Evolutionary conservation across 331 rosid species (phyloP).

Genomic region (Phaseolus coccineus): DNA sequence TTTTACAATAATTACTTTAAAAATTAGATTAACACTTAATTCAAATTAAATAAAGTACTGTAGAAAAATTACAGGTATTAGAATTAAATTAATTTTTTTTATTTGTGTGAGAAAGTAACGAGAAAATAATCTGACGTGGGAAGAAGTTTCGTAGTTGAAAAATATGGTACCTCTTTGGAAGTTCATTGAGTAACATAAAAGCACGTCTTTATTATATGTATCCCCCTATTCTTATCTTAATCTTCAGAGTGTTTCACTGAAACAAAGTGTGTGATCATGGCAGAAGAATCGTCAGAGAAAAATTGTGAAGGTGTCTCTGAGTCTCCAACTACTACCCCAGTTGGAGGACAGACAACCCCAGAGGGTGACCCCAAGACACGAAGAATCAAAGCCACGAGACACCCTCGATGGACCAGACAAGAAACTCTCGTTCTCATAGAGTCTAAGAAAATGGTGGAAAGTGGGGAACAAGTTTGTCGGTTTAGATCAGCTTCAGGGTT

Average conservation of each 20-base stretch:
- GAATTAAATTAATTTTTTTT: too few species aligned
- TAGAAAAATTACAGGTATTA: too few species aligned
- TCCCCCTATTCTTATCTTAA: slow-evolving; percentile 28
- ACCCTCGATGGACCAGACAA: slow-evolving; percentile 56
- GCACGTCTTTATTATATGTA: slow-evolving; percentile 31
- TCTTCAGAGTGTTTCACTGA: slow-evolving; percentile 10
- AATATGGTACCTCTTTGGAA: slow-evolving; percentile 43
- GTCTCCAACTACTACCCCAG: slow-evolving; percentile 37
- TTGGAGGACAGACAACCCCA: slow-evolving; percentile 26
- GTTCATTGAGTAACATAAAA: slow-evolving; percentile 33
- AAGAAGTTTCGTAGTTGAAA: slow-evolving; percentile 41
- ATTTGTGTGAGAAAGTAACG: slow-evolving; percentile 13
- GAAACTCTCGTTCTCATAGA: slow-evolving; percentile 60
- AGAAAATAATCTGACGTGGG: slow-evolving; percentile 28
- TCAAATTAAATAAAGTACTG: too few species aligned
- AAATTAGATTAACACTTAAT: too few species aligned
- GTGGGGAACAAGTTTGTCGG: slow-evolving; percentile 43
- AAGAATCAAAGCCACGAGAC: slow-evolving; percentile 51
- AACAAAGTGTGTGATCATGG: slow-evolving; percentile 34
- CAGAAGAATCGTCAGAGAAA: slow-evolving; percentile 43
- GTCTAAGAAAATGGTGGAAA: slow-evolving; percentile 57
- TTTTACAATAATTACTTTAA: too few species aligned
- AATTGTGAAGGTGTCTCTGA: slow-evolving; percentile 26
- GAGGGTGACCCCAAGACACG: slow-evolving; percentile 41
- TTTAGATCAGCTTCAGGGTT: slow-evolving; percentile 42